These are phyloP conservation scores for Orbilia brochopaga DNA, from an alignment of 2,329 filamentous ascomycete species.

Conservation along the genomic window DNA sequence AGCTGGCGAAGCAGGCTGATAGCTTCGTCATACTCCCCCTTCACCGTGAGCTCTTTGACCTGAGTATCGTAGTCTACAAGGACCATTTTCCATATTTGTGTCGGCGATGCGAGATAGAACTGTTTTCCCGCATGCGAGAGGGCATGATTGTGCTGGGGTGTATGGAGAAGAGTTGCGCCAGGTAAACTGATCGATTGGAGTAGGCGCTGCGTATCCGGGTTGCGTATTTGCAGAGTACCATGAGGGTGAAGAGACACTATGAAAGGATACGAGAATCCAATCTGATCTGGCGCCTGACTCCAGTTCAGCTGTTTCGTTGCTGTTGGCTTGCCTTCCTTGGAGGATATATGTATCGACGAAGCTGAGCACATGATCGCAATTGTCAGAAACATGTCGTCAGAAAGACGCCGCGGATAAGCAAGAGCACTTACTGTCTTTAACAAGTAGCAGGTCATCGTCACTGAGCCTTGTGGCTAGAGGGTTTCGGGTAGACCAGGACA, in stretches of 20 bases:
- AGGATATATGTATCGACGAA: slow-evolving; percentile 89
- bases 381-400: slow-evolving; percentile 8
- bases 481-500: slow-evolving; percentile 70
- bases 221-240: slow-evolving; percentile 85
- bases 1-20: slow-evolving; percentile 87
- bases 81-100: slow-evolving; percentile 94
- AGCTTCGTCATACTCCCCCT: slow-evolving; percentile 81
- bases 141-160: slow-evolving; percentile 89
- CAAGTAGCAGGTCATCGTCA: slow-evolving; percentile 85
- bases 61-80: slow-evolving; percentile 90
- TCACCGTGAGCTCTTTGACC: slow-evolving; percentile 77
- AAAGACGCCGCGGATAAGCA: not conserved
- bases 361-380: slow-evolving; percentile 57
- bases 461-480: slow-evolving; percentile 82
- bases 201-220: slow-evolving; percentile 87
- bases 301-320: slow-evolving; percentile 87
- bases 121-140: slow-evolving; percentile 96
- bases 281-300: slow-evolving; percentile 82
- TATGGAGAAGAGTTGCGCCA: slow-evolving; percentile 82
- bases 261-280: slow-evolving; percentile 97
- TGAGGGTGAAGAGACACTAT: slow-evolving; percentile 71
- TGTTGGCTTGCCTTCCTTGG: slow-evolving; percentile 78
- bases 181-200: slow-evolving; percentile 84
- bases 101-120: slow-evolving; percentile 89
- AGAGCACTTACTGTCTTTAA: slow-evolving; percentile 72